phyloP scores from a whole-genome alignment of 1,284 basidiomycete genomes.

The Rhodotorula sp. region DNA sequence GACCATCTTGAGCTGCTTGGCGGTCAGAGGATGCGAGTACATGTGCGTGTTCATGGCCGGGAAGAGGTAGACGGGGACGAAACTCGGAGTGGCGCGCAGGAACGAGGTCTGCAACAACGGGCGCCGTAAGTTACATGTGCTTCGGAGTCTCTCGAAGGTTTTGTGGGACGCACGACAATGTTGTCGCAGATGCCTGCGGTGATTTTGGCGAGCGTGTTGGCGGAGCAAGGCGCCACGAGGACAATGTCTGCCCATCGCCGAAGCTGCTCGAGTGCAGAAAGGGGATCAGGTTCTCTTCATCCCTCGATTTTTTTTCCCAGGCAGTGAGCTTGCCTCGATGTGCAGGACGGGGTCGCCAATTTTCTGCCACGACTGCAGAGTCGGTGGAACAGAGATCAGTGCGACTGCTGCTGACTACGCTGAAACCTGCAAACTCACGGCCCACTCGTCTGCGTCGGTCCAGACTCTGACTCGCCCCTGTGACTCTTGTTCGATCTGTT shows the following conservation, averaged over 20 bases:
- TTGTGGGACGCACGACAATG: conserved; percentile 61
- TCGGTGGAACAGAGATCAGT: too few species aligned
- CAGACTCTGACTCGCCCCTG: conserved; percentile 66
- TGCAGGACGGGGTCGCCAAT: conserved; percentile 92
- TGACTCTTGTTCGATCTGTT: conserved; percentile 54
- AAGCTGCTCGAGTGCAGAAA: conserved; percentile 52
- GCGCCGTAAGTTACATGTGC: not conserved
- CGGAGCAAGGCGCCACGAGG: conserved; percentile 88
- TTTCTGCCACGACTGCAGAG: conserved; percentile 57
- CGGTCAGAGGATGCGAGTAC: conserved; percentile 92
- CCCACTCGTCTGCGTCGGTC: conserved; percentile 91
- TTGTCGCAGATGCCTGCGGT: conserved; percentile 86
- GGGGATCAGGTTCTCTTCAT: not conserved
- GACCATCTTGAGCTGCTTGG: conserved; percentile 69
- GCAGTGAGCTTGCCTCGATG: conserved; percentile 62
- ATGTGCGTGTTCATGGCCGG: conserved; percentile 99
- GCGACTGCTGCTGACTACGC: not conserved
- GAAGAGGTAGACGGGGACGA: conserved; percentile 68
- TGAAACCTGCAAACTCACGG: conserved; percentile 54
- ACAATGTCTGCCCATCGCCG: conserved; percentile 95
- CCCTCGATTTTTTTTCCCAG: not conserved
- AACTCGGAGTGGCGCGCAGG: conserved; percentile 74
- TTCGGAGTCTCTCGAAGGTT: conserved; percentile 7
- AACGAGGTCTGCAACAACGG: conserved; percentile 69
- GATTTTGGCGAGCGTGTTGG: conserved; percentile 92